Evolutionary conservation across 306 rosid species (phyloP).

Genomic region (Cucumis melo): DNA sequence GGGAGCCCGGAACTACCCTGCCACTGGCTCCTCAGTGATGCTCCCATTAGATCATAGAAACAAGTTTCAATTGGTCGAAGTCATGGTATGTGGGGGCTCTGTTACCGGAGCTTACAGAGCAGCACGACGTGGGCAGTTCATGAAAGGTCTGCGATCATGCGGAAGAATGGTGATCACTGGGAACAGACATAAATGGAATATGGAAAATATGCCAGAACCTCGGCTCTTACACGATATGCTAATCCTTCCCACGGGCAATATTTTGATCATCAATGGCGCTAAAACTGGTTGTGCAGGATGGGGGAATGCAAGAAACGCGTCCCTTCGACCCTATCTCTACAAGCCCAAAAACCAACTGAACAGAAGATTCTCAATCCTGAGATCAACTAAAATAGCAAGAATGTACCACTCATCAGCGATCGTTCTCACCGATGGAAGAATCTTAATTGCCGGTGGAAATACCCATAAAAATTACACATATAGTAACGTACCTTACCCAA

Average conservation of each 20-base stretch:
- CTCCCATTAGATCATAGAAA: conserved; percentile 57
- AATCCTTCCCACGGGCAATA: conserved; percentile 50
- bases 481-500: conserved; percentile 40
- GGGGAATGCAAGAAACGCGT: conserved; percentile 53
- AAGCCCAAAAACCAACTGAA: conserved; percentile 25
- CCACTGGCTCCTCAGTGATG: conserved; percentile 64
- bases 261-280: conserved; percentile 73
- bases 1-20: conserved; percentile 64
- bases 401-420: conserved; percentile 69
- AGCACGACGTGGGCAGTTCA: conserved; percentile 22
- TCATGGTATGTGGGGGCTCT: conserved; percentile 82
- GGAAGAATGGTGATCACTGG: conserved; percentile 83
- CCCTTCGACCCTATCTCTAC: conserved; percentile 53
- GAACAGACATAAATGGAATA: conserved; percentile 36
- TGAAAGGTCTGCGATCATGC: conserved; percentile 48
- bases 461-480: conserved; percentile 38
- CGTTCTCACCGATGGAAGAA: conserved; percentile 69
- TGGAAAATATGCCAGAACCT: conserved; percentile 73
- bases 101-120: conserved; percentile 43
- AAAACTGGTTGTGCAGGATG: conserved; percentile 47
- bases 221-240: conserved; percentile 68
- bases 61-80: conserved; percentile 35
- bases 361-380: conserved; percentile 39
- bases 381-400: conserved; percentile 47
- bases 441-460: conserved; percentile 55